Evolutionary conservation across 1,284 basidiomycete species (phyloP), one percentile per base, ranked within the genome.

Genomic region (Pyrrhoderma lamaoense): DNA sequence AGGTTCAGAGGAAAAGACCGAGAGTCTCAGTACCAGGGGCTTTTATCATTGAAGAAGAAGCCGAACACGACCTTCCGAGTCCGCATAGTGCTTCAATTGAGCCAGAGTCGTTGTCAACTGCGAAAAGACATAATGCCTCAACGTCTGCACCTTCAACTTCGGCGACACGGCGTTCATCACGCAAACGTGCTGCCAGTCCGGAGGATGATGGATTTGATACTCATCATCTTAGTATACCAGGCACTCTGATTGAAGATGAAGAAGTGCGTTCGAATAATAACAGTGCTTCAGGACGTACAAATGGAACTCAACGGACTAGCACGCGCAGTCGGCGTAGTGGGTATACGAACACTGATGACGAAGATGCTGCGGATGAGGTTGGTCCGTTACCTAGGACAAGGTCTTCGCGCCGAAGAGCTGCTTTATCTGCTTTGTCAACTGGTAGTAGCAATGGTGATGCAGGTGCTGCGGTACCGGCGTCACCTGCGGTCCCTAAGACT

Each of bases 191-290:
- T 13, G 51, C 47, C 2, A 56, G 54, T 35, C 54, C 54, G 1
- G 54, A 56, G 8, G 47, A 48, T 8, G 45, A 51, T 8, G 23
- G 31, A 5, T 19, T 43, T 22, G 27, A 42, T 25, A 11, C 36
- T 8, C 51, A 45, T n/a, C 51, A 46, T 9, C 35, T 57, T 3
- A 52, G 52, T 37, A 57, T 59, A 9, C 58, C 58, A 11, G 58
- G 58, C 3, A 50, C 56, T 2, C 39, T 59, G 11, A 54, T 56
- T 16, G 56, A 57, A 2, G 56, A 53, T 1, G 50, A 49, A 14
- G 49, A 52, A 2, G 39, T 46, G n/a, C 35, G 43, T 40, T 9
- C 23, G 13, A n/a, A 7, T 47, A 23, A 44, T 44, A 31, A 31
- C 18, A 21, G 23, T 8, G 4, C 38, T 40, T 40, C 38, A 40